Evolutionary conservation across 192 early-diverging fungal species (phyloP).

Genomic region (Helicostylum pulchrum): DNA sequence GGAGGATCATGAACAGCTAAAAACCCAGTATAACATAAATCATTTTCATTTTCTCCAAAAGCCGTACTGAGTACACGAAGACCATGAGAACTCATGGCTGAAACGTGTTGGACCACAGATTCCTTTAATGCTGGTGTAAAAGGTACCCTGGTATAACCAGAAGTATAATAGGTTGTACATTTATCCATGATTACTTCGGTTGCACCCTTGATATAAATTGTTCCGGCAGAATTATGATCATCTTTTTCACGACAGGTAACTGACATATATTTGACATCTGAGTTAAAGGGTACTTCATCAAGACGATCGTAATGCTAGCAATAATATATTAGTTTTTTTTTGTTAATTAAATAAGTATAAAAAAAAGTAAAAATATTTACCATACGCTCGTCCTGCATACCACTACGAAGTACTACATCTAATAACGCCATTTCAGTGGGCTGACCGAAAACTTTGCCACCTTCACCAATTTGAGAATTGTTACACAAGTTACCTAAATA

Average conservation of each 20-base stretch:
- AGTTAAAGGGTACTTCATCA: slow-evolving; percentile 85
- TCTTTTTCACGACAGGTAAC: slow-evolving; percentile 53
- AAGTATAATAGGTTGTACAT: slow-evolving; percentile 63
- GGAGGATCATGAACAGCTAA: slow-evolving; percentile 94
- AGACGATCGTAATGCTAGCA: slow-evolving; percentile 52
- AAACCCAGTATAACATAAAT: slow-evolving; percentile 77
- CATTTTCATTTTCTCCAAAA: slow-evolving; percentile 51
- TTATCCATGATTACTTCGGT: slow-evolving; percentile 74
- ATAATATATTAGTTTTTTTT: background rate
- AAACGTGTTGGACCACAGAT: slow-evolving; percentile 54
- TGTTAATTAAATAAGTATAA: too few relatives aligned
- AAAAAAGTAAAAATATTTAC: slow-evolving; percentile 37
- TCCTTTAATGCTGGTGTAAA: slow-evolving; percentile 58
- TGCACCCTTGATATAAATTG: slow-evolving; percentile 80
- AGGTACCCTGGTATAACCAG: slow-evolving; percentile 44
- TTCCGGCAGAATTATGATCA: slow-evolving; percentile 18
- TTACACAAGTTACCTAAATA: slow-evolving; percentile 83
- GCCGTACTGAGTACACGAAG: slow-evolving; percentile 88
- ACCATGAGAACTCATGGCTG: slow-evolving; percentile 71
- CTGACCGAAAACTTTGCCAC: slow-evolving; percentile 79
- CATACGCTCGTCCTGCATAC: slow-evolving; percentile 71
- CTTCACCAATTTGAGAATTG: slow-evolving; percentile 75
- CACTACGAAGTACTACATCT: slow-evolving; percentile 55
- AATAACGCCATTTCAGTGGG: slow-evolving; percentile 94
- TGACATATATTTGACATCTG: slow-evolving; percentile 93